A percentile compares a stretch with the other conserved stretches of the same genome.
Conservation (phyloP, 495 filamentous ascomycete species). For the Melanomma pulvis-pyrius region DNA sequence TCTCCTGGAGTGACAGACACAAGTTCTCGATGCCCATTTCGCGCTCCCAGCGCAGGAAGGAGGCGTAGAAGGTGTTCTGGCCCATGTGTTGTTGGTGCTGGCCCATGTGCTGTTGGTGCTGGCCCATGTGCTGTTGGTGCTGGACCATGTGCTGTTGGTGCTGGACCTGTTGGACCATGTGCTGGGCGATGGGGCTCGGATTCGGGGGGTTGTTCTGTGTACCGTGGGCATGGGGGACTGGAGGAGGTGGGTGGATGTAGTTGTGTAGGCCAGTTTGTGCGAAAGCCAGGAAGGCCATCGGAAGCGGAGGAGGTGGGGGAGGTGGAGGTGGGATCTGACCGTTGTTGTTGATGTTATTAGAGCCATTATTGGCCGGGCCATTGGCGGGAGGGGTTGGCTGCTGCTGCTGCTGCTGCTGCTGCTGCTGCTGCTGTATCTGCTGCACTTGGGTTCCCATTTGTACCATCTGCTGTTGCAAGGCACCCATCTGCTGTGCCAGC, state of each 20-base stretch:
- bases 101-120: conserved; percentile 14
- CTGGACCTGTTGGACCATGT: conserved; percentile 4
- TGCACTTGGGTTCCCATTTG: too few relatives aligned
- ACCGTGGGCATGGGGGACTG: not conserved
- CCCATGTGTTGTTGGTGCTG: conserved; percentile 17
- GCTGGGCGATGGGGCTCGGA: conserved; percentile 1
- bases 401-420: not conserved
- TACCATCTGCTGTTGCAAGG: not conserved
- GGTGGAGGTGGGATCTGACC: not conserved
- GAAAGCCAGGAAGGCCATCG: conserved; percentile 15
- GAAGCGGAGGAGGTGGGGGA: conserved; percentile 9
- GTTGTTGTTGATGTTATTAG: not conserved
- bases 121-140: conserved; percentile 13
- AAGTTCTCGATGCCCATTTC: conserved; percentile 34
- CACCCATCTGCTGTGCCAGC: conserved; percentile 11
- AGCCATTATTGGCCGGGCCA: not conserved
- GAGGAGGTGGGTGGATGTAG: conserved; percentile 1
- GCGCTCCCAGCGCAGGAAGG: conserved; percentile 35
- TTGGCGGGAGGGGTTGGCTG: not conserved
- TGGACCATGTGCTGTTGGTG: conserved; percentile 15
- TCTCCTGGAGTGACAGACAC: conserved; percentile 29
- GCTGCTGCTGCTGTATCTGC: too few relatives aligned
- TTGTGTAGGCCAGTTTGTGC: not conserved
- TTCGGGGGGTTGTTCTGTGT: conserved; percentile 6
- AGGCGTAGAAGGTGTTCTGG: conserved; percentile 9